These are phyloP conservation scores for Scedosporium minutisporum DNA, from an alignment of 2,329 filamentous ascomycete genomes.

Conservation along the genomic window DNA sequence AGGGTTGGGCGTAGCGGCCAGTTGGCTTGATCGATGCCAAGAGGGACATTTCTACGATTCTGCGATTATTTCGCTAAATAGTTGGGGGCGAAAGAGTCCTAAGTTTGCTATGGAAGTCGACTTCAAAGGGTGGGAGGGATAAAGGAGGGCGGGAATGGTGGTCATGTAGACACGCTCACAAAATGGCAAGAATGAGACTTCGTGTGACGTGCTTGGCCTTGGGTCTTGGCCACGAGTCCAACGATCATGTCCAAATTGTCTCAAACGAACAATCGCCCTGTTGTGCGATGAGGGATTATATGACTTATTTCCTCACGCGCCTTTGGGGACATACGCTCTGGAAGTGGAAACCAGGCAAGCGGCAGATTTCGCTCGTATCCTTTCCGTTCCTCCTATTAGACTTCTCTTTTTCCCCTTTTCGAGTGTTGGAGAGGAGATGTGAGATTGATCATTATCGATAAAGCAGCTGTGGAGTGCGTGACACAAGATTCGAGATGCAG, in stretches of 20 bases:
- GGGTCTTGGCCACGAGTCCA: neutral
- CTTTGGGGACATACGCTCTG: neutral
- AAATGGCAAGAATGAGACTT: slow-evolving; percentile 7
- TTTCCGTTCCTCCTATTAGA: neutral
- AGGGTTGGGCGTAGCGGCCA: neutral
- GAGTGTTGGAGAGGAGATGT: too few species aligned
- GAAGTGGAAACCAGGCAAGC: neutral
- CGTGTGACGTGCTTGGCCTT: neutral
- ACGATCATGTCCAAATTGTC: neutral
- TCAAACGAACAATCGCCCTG: neutral
- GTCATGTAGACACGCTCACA: slow-evolving; percentile 3
- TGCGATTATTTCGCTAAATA: neutral
- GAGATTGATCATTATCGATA: too few species aligned
- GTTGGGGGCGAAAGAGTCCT: neutral
- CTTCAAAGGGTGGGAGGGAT: neutral
- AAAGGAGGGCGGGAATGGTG: neutral
- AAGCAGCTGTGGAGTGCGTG: too few species aligned
- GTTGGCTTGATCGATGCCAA: neutral
- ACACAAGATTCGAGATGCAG: neutral
- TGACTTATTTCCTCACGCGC: neutral
- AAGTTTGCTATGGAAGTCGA: neutral
- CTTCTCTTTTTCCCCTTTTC: neutral
- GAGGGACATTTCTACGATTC: neutral
- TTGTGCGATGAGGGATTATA: neutral
- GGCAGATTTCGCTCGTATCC: neutral